These are phyloP conservation scores for Diversispora epigaea DNA, from an alignment of 192 early-diverging fungal species.

Conservation along the genomic window DNA sequence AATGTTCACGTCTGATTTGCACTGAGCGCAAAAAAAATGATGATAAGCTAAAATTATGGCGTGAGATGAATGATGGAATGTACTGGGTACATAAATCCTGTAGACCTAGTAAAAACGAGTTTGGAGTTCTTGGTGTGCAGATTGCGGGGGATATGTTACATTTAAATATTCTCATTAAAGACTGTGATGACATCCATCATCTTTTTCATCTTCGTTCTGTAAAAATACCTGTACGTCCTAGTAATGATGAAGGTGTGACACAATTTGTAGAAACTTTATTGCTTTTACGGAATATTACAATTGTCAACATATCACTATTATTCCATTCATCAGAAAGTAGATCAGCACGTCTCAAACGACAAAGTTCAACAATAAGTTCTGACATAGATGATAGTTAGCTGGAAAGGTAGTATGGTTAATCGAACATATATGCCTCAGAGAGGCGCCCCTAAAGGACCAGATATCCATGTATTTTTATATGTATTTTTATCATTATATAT, in stretches of 20 bases:
- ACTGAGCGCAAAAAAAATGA: not conserved
- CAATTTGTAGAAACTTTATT: not conserved
- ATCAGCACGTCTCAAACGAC: not conserved
- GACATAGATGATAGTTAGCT: too few species aligned
- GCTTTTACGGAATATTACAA: not conserved
- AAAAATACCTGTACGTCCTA: not conserved
- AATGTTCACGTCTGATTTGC: not conserved
- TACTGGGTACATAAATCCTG: not conserved
- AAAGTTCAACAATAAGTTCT: too few species aligned
- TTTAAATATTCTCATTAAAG: constrained; percentile 1
- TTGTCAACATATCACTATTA: not conserved
- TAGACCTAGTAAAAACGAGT: not conserved
- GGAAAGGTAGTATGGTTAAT: too few species aligned
- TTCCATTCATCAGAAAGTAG: not conserved
- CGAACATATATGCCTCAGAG: too few species aligned
- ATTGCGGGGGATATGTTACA: not conserved
- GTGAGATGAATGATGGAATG: not conserved
- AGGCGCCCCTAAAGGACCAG: too few species aligned
- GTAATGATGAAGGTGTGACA: not conserved
- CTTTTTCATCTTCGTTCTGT: not conserved
- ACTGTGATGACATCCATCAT: not conserved
- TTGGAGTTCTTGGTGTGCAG: constrained; percentile 1
- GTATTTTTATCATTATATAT: too few species aligned
- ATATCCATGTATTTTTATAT: too few species aligned
- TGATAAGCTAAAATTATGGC: constrained; percentile 4